Base-by-base conservation (phyloP, 75 land plant genomes). In the Pinus tabuliformis region DNA sequence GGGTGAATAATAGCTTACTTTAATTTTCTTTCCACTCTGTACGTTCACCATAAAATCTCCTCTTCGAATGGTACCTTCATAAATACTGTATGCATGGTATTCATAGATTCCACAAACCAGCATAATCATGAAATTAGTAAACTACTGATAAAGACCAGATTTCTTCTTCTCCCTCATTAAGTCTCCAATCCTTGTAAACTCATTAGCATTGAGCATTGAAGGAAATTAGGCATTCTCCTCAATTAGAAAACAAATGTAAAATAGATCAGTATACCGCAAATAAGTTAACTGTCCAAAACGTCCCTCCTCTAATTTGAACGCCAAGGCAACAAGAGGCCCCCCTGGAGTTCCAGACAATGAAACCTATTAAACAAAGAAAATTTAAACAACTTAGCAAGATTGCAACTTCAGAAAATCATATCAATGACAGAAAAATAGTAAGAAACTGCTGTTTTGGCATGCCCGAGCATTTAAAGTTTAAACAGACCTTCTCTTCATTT, bases 221-320 rank as follows among this genome's bases (percentile, higher is more conserved):
- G 24, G 65, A 5, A 24, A 21, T 24, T 21, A 24, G 15, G 4
- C 65, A 62, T 21, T 62, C 26, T 42, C n/a, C 45, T 36, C 13
- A 42, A 39, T 21, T 68, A 68, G 52, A 42, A 42, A 18, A 52
- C 13, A 68, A 68, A 68, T 33, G 45, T 42, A 11, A 39, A 15
- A 78, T 49, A 22, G 49, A 26, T 68, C 21, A 30, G 6, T 45
- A 68, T 80, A 97, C 99, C 99, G 87, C 71, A 97, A 72, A 83
- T 92, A 97, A 64, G 99, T 97, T 73, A 97, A 80, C 81, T 97
- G 99, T 81, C 98, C 99, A 87, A 97, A 97, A 14, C 94, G 88
- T 26, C 99, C 99, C 89, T 97, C 99, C 81, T 97, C 99, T 78
- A 97, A 77, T 77, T 97, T 97, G 78, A 97, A 97, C 57, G 98